Evolutionary conservation across 2,329 filamentous ascomycete genomes (phyloP).

Genomic region (Talaromyces sp.): DNA sequence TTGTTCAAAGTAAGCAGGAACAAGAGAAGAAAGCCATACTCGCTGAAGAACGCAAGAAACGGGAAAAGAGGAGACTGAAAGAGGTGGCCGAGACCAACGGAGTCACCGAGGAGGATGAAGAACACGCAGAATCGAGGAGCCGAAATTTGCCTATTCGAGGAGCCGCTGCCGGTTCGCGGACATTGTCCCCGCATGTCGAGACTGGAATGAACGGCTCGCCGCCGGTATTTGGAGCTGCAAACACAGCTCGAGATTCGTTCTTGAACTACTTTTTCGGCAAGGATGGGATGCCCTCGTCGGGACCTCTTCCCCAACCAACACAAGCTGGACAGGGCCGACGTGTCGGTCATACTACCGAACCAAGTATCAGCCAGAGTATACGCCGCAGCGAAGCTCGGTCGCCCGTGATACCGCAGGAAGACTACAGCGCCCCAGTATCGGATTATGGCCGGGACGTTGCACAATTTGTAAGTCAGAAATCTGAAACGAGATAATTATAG

Average conservation of each 20-base stretch:
- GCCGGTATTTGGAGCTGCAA: constrained; percentile 58
- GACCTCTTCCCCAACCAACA: constrained; percentile 40
- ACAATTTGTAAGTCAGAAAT: constrained; percentile 46
- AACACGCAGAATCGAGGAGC: constrained; percentile 54
- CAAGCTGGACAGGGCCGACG: constrained; percentile 55
- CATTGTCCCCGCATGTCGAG: constrained; percentile 76
- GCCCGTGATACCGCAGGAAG: constrained; percentile 45
- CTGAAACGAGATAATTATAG: not conserved
- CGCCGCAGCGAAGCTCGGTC: constrained; percentile 58
- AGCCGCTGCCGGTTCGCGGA: constrained; percentile 61
- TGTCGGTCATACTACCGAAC: constrained; percentile 73
- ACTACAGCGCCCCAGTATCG: constrained; percentile 31
- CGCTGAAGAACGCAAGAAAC: constrained; percentile 80
- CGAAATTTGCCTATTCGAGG: constrained; percentile 58
- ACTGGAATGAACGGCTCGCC: constrained; percentile 61
- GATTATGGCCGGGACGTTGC: constrained; percentile 44
- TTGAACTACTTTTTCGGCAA: constrained; percentile 99
- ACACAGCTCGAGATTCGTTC: constrained; percentile 80
- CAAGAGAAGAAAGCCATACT: constrained; percentile 77
- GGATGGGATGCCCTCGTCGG: constrained; percentile 58
- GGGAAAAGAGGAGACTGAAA: constrained; percentile 77
- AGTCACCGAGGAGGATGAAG: constrained; percentile 65
- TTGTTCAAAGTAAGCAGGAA: constrained; percentile 92
- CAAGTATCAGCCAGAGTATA: constrained; percentile 79
- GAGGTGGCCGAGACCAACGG: constrained; percentile 77